Conservation (phyloP, 1,139 yeast genomes). For the Chernovozyma sophiae-reginae region DNA sequence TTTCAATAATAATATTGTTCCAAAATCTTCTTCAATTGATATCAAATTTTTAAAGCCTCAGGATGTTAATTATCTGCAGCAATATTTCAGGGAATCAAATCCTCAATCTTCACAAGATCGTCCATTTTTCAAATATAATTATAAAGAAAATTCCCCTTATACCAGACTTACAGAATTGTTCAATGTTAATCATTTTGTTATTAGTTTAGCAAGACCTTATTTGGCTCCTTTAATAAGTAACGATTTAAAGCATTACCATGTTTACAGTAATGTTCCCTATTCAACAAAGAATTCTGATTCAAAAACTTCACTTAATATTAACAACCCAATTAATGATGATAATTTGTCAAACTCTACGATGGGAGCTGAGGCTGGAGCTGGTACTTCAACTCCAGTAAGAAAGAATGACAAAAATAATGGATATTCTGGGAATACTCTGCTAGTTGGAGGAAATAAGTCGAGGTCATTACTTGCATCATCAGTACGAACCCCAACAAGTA, state of each 20-base stretch:
- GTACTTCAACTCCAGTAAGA: not conserved
- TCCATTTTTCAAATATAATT: constrained; percentile 16
- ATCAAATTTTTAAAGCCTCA: constrained; percentile 42
- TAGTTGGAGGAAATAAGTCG: not conserved
- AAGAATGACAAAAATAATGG: not conserved
- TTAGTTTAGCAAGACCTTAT: constrained; percentile 88
- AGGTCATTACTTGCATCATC: not conserved
- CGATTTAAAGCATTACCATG: constrained; percentile 63
- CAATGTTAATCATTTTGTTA: constrained; percentile 88
- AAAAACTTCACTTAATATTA: not conserved
- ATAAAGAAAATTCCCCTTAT: constrained; percentile 58
- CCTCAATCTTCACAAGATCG: constrained; percentile 9
- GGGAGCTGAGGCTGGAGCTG: not conserved
- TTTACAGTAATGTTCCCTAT: constrained; percentile 33
- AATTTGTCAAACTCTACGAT: not conserved
- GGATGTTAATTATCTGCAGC: constrained; percentile 43
- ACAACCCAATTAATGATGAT: not conserved
- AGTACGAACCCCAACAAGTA: not conserved
- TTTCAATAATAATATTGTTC: constrained; percentile 53
- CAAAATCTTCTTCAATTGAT: constrained; percentile 29
- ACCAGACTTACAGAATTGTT: constrained; percentile 85
- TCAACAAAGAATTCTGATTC: not conserved
- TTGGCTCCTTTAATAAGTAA: constrained; percentile 83
- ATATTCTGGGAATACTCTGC: not conserved
- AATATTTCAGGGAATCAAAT: constrained; percentile 24